A percentile compares a stretch with the other conserved stretches of the same genome.
Conservation (phyloP, 2,329 filamentous ascomycete species). For the Cyanodermella asteris region DNA sequence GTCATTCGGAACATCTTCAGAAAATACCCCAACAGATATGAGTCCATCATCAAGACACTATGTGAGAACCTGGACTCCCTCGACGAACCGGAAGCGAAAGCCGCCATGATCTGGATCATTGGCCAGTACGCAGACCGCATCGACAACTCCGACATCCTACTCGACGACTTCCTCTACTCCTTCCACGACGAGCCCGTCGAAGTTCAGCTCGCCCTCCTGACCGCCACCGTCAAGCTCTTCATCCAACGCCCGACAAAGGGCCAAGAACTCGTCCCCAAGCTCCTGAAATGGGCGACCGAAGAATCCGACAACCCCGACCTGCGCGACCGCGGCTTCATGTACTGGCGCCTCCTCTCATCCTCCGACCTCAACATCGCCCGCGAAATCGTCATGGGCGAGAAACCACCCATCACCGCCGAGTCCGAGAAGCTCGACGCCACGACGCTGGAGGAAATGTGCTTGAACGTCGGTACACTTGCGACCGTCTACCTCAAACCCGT, state of each 20-base stretch:
- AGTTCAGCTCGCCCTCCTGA: constrained; percentile 82
- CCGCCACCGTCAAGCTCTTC: constrained; percentile 92
- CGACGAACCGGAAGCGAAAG: constrained; percentile 93
- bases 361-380: constrained; percentile 77
- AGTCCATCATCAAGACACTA: constrained; percentile 85
- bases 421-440: constrained; percentile 78
- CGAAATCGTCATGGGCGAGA: constrained; percentile 86
- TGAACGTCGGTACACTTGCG: constrained; percentile 85
- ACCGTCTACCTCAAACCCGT: constrained; percentile 97
- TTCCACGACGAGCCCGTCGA: constrained; percentile 91
- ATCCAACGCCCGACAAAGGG: constrained; percentile 92
- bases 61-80: constrained; percentile 92
- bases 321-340: constrained; percentile 93
- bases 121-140: constrained; percentile 94
- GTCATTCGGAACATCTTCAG: constrained; percentile 98
- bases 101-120: constrained; percentile 98
- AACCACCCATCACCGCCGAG: constrained; percentile 88
- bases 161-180: constrained; percentile 86
- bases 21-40: constrained; percentile 97
- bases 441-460: constrained; percentile 90
- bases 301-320: constrained; percentile 98
- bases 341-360: constrained; percentile 74
- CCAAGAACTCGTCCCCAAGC: constrained; percentile 77
- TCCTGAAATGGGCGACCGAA: constrained; percentile 95
- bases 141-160: constrained; percentile 79